Conservation (phyloP, 2,329 filamentous ascomycete species). For the Trichophyton verrucosum region DNA sequence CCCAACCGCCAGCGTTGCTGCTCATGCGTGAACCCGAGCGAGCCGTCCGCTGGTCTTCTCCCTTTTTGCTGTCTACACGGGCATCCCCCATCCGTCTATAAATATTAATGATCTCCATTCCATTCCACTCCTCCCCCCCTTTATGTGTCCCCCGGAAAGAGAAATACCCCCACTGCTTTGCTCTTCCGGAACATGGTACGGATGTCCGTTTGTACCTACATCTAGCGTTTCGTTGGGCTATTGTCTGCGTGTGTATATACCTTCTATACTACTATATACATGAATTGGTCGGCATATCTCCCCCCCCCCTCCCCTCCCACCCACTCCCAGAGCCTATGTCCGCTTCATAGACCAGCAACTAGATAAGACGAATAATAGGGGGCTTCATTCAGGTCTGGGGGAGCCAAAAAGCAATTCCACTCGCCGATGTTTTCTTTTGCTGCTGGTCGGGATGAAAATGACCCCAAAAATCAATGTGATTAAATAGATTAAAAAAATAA, state of each 20-base stretch:
- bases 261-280: not conserved
- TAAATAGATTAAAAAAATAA: not conserved
- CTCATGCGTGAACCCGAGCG: not conserved
- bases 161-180: not conserved
- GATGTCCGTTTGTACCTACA: not conserved
- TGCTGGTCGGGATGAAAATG: not conserved
- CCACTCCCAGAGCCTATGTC: not conserved
- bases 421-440: not conserved
- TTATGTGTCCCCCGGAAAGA: not conserved
- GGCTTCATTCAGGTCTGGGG: too few species aligned
- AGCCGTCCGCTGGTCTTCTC: not conserved
- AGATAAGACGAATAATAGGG: not conserved
- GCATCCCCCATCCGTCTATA: not conserved
- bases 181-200: not conserved
- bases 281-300: not conserved
- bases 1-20: not conserved
- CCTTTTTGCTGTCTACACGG: not conserved
- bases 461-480: not conserved
- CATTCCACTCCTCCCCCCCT: not conserved
- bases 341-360: not conserved
- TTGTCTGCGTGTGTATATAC: not conserved
- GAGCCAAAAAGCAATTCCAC: not conserved
- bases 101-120: not conserved
- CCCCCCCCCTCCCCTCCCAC: not conserved
- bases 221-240: not conserved